phyloP scores from a whole-genome alignment of 768 basidiomycete genomes.

The Collybia nuda region DNA sequence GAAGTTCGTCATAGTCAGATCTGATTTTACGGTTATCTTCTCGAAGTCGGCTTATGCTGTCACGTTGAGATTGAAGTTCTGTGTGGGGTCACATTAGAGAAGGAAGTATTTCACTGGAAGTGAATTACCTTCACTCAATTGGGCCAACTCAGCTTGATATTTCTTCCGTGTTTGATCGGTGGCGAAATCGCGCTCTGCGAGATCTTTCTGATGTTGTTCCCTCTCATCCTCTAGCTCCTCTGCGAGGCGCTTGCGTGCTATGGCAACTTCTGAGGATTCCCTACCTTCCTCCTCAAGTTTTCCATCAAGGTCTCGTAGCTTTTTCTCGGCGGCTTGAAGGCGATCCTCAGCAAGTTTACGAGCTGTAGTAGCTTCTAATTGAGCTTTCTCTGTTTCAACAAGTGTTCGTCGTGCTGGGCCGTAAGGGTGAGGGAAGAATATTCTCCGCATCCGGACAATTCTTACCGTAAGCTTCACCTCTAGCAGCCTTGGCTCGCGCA shows the following conservation, averaged over 20 bases:
- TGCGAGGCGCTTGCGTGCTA: conserved; percentile 64
- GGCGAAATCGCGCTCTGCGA: conserved; percentile 77
- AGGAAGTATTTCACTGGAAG: background rate
- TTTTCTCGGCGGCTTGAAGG: conserved; percentile 48
- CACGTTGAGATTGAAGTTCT: conserved; percentile 81
- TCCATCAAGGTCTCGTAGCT: conserved; percentile 56
- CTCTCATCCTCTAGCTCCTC: conserved; percentile 80
- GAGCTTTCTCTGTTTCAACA: conserved; percentile 59
- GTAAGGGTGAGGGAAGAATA: conserved; percentile 2
- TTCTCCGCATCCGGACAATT: background rate
- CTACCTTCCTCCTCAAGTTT: conserved; percentile 69
- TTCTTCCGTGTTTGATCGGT: conserved; percentile 83
- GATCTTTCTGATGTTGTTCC: conserved; percentile 75
- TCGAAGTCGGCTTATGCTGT: conserved; percentile 70
- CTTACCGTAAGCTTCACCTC: conserved; percentile 64
- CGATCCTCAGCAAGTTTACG: conserved; percentile 50
- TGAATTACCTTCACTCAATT: conserved; percentile 69
- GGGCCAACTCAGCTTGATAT: conserved; percentile 84
- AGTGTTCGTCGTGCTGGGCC: conserved; percentile 58
- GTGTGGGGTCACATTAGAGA: conserved; percentile 2
- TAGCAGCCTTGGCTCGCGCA: conserved; percentile 60
- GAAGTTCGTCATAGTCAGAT: conserved; percentile 74
- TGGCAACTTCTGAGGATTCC: conserved; percentile 62
- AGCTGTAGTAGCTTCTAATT: conserved; percentile 49
- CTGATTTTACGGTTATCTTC: conserved; percentile 80